A percentile compares a stretch with the other conserved stretches of the same genome.
Evolutionary conservation across 768 basidiomycete species (phyloP).

Genomic region (Pleurotus platypus): DNA sequence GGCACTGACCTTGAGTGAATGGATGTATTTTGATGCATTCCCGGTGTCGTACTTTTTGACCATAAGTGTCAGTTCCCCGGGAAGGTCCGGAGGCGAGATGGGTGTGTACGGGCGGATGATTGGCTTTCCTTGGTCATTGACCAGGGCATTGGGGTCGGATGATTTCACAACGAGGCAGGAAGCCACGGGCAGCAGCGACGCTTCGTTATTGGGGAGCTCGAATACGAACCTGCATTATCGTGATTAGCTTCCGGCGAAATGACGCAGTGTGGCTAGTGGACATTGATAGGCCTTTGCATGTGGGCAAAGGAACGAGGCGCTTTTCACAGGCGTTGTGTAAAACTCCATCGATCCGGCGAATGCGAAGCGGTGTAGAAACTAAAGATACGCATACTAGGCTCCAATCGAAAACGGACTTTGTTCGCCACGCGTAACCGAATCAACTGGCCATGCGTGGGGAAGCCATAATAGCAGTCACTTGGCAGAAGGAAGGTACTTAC

Average conservation of each 20-base stretch:
- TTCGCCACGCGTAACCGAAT: no score
- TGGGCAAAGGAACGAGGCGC: no score
- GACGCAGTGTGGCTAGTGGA: no score
- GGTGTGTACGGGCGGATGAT: conserved; percentile 93
- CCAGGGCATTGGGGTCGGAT: conserved; percentile 59
- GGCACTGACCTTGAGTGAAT: conserved; percentile 53
- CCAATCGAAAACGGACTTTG: no score
- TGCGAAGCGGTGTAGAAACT: no score
- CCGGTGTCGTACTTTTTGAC: conserved; percentile 86
- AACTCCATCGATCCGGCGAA: no score
- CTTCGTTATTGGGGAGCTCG: conserved; percentile 73
- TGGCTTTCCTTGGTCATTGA: conserved; percentile 80
- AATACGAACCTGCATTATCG: conserved; percentile 60
- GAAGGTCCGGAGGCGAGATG: conserved; percentile 69
- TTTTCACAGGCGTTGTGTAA: no score
- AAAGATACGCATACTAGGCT: no score
- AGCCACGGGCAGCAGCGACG: conserved; percentile 75
- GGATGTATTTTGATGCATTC: conserved; percentile 82
- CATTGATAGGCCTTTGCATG: no score
- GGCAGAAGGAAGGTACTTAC: conserved; percentile 30
- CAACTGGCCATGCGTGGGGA: no score
- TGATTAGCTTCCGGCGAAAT: no score
- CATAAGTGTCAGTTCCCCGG: conserved; percentile 76
- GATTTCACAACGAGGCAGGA: conserved; percentile 79
- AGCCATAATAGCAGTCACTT: no score